phyloP scores from a whole-genome alignment of 441 rosid genomes.

The Omphalea diandra region DNA sequence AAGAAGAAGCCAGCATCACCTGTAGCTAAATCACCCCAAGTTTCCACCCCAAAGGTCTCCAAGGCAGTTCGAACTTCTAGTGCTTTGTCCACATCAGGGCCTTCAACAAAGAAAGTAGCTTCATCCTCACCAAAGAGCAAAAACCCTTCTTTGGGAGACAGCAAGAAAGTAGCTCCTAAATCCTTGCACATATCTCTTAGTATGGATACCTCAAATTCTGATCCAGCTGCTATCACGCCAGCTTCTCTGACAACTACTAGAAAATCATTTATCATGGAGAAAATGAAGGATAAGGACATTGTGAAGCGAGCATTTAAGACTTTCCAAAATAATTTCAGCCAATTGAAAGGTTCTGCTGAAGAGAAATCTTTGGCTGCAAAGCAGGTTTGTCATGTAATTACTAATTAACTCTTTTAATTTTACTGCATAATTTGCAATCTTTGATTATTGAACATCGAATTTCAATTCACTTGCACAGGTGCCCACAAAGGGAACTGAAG shows the following conservation, averaged over 20 bases:
- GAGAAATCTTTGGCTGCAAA: conserved; percentile 45
- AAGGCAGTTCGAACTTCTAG: conserved; percentile 45
- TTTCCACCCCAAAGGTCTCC: conserved; percentile 47
- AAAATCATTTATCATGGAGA: conserved; percentile 85
- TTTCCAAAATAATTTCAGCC: conserved; percentile 62
- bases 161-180: conserved; percentile 67
- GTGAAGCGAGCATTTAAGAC: conserved; percentile 88
- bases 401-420: conserved; percentile 11
- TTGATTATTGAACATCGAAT: conserved; percentile 2
- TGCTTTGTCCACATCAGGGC: conserved; percentile 38
- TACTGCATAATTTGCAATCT: conserved; percentile 3
- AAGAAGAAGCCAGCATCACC: conserved; percentile 58
- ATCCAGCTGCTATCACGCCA: conserved; percentile 35
- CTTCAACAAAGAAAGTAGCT: conserved; percentile 42
- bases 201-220: conserved; percentile 46
- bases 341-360: conserved; percentile 40
- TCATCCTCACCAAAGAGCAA: conserved; percentile 37
- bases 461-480: conserved; percentile 38
- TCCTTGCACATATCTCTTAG: conserved; percentile 71
- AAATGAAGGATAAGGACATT: conserved; percentile 98
- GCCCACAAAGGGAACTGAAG: conserved; percentile 40
- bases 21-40: conserved; percentile 39
- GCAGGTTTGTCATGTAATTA: conserved; percentile 46
- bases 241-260: conserved; percentile 41
- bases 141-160: conserved; percentile 33